phyloP scores from a whole-genome alignment of 1,284 basidiomycete genomes.

The Rugosomyces carneus region DNA sequence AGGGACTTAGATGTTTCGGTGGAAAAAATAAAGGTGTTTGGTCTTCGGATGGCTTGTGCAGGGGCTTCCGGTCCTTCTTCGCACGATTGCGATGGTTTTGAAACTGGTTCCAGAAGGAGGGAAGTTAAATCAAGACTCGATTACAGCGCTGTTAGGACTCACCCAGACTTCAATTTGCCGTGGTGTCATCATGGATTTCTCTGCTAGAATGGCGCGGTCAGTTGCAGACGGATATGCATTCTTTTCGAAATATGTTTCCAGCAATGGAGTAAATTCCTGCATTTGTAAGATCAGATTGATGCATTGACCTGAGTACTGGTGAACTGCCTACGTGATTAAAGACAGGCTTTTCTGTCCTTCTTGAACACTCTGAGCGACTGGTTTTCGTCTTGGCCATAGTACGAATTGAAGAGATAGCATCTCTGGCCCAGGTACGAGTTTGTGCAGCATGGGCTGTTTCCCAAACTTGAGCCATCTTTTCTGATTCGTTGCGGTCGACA shows the following conservation, averaged over 20 bases:
- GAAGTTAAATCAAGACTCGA: not conserved
- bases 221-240: constrained; percentile 44
- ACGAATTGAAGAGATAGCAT: not conserved
- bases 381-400: not conserved
- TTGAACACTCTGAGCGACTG: not conserved
- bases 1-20: constrained; percentile 7
- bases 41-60: constrained; percentile 15
- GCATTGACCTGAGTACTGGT: no score
- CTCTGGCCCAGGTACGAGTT: constrained; percentile 5
- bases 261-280: constrained; percentile 40
- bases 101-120: constrained; percentile 29
- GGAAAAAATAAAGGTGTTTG: constrained; percentile 12
- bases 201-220: constrained; percentile 39
- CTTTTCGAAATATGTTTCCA: constrained; percentile 44
- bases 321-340: constrained; percentile 15
- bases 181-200: constrained; percentile 39
- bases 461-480: constrained; percentile 1
- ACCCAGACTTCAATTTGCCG: constrained; percentile 55
- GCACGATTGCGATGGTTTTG: constrained; percentile 42
- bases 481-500: not conserved
- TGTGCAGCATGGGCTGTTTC: constrained; percentile 1
- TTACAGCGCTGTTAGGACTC: not conserved
- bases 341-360: not conserved
- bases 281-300: not conserved
- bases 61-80: constrained; percentile 21